phyloP scores from a whole-genome alignment of 2,329 filamentous ascomycete species.

The Dothiorella sarmentorum region DNA sequence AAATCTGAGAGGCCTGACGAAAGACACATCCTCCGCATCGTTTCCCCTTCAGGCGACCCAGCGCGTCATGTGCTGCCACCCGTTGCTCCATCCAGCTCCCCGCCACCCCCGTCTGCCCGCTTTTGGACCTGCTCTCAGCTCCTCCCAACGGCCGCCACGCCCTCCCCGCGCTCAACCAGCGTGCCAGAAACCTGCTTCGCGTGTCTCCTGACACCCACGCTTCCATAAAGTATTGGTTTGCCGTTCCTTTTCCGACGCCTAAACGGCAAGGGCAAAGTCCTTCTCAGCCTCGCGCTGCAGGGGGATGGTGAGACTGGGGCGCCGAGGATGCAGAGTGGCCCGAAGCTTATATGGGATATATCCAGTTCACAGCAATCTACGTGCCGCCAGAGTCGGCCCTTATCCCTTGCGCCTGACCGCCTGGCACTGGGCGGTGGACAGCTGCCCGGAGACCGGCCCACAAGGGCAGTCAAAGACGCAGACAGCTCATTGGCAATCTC shows the following conservation, averaged over 20 bases:
- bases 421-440: neutral
- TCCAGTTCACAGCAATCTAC: conserved; percentile 14
- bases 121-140: conserved; percentile 16
- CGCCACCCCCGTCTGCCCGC: conserved; percentile 7
- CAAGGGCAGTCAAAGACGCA: conserved; percentile 10
- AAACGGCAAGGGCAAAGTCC: conserved; percentile 2
- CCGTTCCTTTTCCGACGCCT: conserved; percentile 1
- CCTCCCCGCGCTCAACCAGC: neutral
- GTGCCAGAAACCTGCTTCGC: neutral
- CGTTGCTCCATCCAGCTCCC: neutral
- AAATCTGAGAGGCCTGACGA: conserved; percentile 10
- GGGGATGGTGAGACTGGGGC: conserved; percentile 8
- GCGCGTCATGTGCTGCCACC: conserved; percentile 5
- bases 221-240: conserved; percentile 17
- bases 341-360: conserved; percentile 15
- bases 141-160: conserved; percentile 17
- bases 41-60: conserved; percentile 11
- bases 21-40: conserved; percentile 17
- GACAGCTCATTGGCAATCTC: conserved; percentile 17
- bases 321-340: conserved; percentile 12
- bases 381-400: conserved; percentile 14
- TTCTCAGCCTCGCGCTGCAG: conserved; percentile 7
- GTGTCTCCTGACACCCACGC: conserved; percentile 12
- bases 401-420: conserved; percentile 15
- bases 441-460: neutral